These are phyloP conservation scores for peach (Prunus persica) DNA, from an alignment of 306 rosid species.

Conservation along the genomic window DNA sequence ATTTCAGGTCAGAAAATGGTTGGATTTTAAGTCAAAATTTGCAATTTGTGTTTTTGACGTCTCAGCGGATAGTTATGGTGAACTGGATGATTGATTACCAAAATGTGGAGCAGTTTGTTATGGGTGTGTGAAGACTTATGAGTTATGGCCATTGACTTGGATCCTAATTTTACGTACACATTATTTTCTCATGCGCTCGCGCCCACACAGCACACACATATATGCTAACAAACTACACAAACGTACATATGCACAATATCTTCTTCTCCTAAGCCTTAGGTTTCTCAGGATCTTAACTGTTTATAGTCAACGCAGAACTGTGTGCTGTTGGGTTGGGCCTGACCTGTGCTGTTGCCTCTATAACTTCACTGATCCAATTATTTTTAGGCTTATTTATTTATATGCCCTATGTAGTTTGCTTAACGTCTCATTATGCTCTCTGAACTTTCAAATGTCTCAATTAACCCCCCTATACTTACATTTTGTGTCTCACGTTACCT, in stretches of 20 bases:
- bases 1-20: not conserved
- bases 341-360: too few relatives aligned
- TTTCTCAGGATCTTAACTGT: not conserved
- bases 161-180: not conserved
- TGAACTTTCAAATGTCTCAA: too few relatives aligned
- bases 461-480: too few relatives aligned
- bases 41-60: not conserved
- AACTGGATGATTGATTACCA: not conserved
- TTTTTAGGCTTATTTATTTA: too few relatives aligned
- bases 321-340: too few relatives aligned
- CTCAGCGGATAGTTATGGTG: not conserved
- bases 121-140: not conserved
- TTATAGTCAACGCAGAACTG: not conserved
- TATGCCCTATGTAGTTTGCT: too few relatives aligned
- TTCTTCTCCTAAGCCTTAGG: not conserved
- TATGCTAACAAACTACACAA: not conserved
- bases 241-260: not conserved
- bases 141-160: not conserved
- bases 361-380: too few relatives aligned
- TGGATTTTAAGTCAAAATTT: not conserved
- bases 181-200: not conserved
- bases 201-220: not conserved
- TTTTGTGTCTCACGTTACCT: too few relatives aligned
- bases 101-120: not conserved
- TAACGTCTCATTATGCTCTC: accelerated